Base-by-base conservation (phyloP, 306 rosid species). In the Medicago lupulina region DNA sequence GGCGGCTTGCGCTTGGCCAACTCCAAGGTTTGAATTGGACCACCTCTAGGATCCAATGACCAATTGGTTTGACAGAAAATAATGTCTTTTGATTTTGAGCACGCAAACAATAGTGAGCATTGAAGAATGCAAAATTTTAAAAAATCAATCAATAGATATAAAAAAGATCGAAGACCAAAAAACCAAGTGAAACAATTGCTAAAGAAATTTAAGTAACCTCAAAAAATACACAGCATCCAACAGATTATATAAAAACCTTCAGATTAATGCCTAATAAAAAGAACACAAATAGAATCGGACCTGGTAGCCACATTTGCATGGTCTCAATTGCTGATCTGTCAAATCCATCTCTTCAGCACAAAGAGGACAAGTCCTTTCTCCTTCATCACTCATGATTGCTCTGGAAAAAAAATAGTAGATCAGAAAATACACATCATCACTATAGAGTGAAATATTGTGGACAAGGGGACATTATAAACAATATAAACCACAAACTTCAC, bases 271-370 rank as follows among this genome's bases (percentile, higher is more conserved):
- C 23, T 11, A 40, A 73, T 55, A 49, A 76, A 70, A 34, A 70
- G 10, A 38, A 73, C 19, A 39, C 55, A 57, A 19, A 73, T 16
- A 40, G 78, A 40, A 72, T 9, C 82, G 69, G 49, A 95, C 98
- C 93, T 92, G 93, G 36, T 95, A 95, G 73, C 98, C 97, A 65
- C 98, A 96, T 82, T 79, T 92, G 91, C 99, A 96, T 6, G 99
- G 98, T 72, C 91, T 96, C 92, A 96, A 81, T 53, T 96, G 99
- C 89, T 96, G 98, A 87, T 96, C 99, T n/a, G 98, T 96, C 85
- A 90, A 86, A 88, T 92, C 99, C 99, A 96, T 96, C 86, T 96
- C 99, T 83, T 96, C 99, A 0, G 99, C 98, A 23, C 98, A 96
- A 79, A 96, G 99, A 73, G 99, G 99, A 62, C 98, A 96, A 74